Evolutionary conservation across 371 early-diverging fungal species (phyloP).

Genomic region (Mucor indicus): DNA sequence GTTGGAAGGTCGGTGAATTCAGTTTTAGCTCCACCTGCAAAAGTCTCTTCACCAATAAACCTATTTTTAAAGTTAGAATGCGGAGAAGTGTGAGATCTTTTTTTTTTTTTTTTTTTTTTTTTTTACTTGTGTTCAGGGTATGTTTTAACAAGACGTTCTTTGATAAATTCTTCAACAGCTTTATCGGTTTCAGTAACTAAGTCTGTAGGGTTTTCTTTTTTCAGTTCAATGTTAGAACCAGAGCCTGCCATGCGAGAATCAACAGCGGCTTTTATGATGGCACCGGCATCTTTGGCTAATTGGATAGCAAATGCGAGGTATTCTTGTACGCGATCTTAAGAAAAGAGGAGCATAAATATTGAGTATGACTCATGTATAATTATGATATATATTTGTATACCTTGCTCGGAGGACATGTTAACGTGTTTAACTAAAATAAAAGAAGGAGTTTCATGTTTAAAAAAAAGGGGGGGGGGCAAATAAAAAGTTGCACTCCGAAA

Average conservation of each 20-base stretch:
- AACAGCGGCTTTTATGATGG: constrained; percentile 58
- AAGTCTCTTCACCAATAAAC: constrained; percentile 87
- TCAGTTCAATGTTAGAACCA: constrained; percentile 40
- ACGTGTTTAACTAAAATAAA: no score
- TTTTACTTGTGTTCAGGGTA: constrained; percentile 68
- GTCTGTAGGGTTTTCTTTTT: constrained; percentile 72
- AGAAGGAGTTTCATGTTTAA: no score
- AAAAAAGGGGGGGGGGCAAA: no score
- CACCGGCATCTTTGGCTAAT: constrained; percentile 64
- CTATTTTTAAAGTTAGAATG: constrained; percentile 13
- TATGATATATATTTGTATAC: no score
- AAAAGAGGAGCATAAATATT: no score
- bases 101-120: not conserved
- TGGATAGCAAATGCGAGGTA: constrained; percentile 53
- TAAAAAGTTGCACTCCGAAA: no score
- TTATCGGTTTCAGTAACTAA: constrained; percentile 85
- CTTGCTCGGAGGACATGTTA: no score
- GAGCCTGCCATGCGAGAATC: constrained; percentile 49
- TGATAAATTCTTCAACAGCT: constrained; percentile 73
- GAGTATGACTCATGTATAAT: no score
- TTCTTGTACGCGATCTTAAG: constrained; percentile 30
- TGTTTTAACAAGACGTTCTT: constrained; percentile 49
- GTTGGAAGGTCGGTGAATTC: constrained; percentile 74
- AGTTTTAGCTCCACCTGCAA: constrained; percentile 60
- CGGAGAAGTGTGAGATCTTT: not conserved